Evolutionary conservation across 2,329 filamentous ascomycete species (phyloP).

Genomic region (Cladorrhinum sp.): DNA sequence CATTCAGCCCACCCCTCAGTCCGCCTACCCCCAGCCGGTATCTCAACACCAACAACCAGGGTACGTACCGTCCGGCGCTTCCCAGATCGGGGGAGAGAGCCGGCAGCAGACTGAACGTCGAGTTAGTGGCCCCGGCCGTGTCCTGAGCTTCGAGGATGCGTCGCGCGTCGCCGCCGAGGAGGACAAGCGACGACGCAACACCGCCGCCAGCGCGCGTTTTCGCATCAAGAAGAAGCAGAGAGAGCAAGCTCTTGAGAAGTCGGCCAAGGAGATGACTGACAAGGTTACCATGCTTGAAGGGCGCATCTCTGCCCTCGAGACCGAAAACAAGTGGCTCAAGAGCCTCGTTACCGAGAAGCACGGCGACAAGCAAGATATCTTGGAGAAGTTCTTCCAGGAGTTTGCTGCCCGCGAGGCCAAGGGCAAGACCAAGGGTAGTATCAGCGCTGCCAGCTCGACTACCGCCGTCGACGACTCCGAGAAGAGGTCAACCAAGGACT

Average conservation of each 20-base stretch:
- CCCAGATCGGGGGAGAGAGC: slow-evolving; percentile 39
- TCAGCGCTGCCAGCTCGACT: slow-evolving; percentile 17
- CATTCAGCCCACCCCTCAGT: slow-evolving; percentile 51
- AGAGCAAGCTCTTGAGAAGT: slow-evolving; percentile 79
- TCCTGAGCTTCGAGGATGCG: slow-evolving; percentile 64
- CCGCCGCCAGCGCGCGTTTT: slow-evolving; percentile 83
- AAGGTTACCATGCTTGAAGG: slow-evolving; percentile 72
- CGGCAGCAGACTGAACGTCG: slow-evolving; percentile 42
- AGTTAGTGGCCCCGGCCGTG: slow-evolving; percentile 38
- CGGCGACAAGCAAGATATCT: slow-evolving; percentile 54
- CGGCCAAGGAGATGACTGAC: slow-evolving; percentile 78
- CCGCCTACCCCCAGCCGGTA: slow-evolving; percentile 42
- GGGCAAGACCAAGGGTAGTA: slow-evolving; percentile 15
- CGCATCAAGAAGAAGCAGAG: slow-evolving; percentile 95
- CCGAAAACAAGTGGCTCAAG: slow-evolving; percentile 80
- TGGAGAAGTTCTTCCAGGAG: slow-evolving; percentile 52
- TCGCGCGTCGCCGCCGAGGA: slow-evolving; percentile 77
- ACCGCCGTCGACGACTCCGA: slow-evolving; percentile 15
- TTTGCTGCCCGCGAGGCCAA: slow-evolving; percentile 38
- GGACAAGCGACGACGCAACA: slow-evolving; percentile 86
- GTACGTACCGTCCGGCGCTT: slow-evolving; percentile 29
- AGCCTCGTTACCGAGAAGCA: slow-evolving; percentile 81
- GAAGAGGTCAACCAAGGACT: slow-evolving; percentile 12
- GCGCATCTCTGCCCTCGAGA: slow-evolving; percentile 73
- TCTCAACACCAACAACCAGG: slow-evolving; percentile 31